These are phyloP conservation scores for Debaryomyces robertsiae DNA, from an alignment of 1,139 yeast genomes.

Conservation along the genomic window DNA sequence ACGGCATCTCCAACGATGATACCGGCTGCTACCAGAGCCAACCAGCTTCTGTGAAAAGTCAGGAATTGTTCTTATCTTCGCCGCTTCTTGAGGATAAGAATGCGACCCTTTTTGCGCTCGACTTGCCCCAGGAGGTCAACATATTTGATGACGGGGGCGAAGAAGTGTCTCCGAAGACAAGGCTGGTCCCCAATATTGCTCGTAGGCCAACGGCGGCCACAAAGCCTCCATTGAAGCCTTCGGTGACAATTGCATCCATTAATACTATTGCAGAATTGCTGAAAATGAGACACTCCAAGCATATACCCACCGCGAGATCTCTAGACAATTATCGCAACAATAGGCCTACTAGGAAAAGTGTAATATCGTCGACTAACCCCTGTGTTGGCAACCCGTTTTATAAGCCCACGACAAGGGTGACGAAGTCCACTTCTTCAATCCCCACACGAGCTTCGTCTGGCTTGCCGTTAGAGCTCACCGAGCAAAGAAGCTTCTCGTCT, in stretches of 20 bases:
- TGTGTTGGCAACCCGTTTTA: slow-evolving; percentile 7
- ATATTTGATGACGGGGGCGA: not conserved
- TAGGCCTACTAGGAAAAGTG: not conserved
- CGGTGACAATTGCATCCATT: slow-evolving; percentile 30
- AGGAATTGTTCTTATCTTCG: slow-evolving; percentile 20
- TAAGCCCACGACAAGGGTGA: slow-evolving; percentile 2
- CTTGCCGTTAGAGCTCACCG: not conserved
- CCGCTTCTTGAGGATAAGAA: slow-evolving; percentile 21
- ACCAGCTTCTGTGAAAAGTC: slow-evolving; percentile 10
- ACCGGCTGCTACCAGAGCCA: slow-evolving; percentile 1
- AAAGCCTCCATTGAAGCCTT: slow-evolving; percentile 25
- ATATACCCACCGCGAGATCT: slow-evolving; percentile 8
- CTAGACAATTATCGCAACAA: slow-evolving; percentile 3
- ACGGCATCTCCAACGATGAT: not conserved
- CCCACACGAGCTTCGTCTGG: slow-evolving; percentile 6
- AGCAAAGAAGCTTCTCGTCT: not conserved
- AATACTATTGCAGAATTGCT: slow-evolving; percentile 19
- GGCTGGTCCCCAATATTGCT: not conserved
- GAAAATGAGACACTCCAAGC: slow-evolving; percentile 9
- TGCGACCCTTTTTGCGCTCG: slow-evolving; percentile 11
- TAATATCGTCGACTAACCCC: slow-evolving; percentile 6
- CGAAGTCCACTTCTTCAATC: slow-evolving; percentile 6
- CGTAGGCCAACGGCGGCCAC: slow-evolving; percentile 11
- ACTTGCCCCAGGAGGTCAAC: not conserved
- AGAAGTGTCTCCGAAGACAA: not conserved